phyloP scores from a whole-genome alignment of 768 basidiomycete species.

The Pholiota conissans region DNA sequence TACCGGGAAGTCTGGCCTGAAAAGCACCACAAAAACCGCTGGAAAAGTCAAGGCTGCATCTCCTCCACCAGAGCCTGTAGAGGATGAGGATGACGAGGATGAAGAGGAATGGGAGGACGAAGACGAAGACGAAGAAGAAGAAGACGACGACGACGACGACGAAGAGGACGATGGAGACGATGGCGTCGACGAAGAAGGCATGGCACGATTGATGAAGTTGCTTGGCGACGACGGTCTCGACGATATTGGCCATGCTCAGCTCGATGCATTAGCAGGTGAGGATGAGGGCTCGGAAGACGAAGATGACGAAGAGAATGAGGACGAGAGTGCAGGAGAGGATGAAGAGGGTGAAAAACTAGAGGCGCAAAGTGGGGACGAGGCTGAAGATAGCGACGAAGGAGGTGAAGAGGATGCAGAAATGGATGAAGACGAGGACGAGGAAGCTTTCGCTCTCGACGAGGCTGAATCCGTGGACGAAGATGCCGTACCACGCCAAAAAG shows the following conservation, averaged over 20 bases:
- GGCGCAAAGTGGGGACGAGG: slow-evolving; percentile 24
- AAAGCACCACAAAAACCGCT: slow-evolving; percentile 7
- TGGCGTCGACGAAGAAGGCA: slow-evolving; percentile 19
- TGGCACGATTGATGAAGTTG: slow-evolving; percentile 19
- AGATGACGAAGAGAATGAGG: slow-evolving; percentile 32
- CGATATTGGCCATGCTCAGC: slow-evolving; percentile 58
- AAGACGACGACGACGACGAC: slow-evolving; percentile 17
- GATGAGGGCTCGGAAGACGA: slow-evolving; percentile 14
- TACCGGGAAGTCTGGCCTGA: background rate
- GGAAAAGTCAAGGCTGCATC: slow-evolving; percentile 3
- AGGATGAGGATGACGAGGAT: slow-evolving; percentile 11
- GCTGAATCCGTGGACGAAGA: slow-evolving; percentile 78
- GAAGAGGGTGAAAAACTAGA: slow-evolving; percentile 20
- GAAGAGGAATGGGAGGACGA: slow-evolving; percentile 17
- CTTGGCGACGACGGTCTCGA: slow-evolving; percentile 49
- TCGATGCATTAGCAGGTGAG: slow-evolving; percentile 40
- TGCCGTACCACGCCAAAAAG: slow-evolving; percentile 76
- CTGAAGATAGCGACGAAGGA: slow-evolving; percentile 29
- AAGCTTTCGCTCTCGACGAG: slow-evolving; percentile 64
- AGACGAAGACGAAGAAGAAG: slow-evolving; percentile 15
- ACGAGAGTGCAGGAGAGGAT: slow-evolving; percentile 24
- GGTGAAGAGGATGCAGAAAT: slow-evolving; percentile 32
- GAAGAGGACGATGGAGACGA: slow-evolving; percentile 19
- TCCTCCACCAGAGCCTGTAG: slow-evolving; percentile 2
- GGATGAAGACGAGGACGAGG: slow-evolving; percentile 35